Percentiles rank a stretch among this genome's conserved stretches.
Evolutionary conservation across 345 rosid species (phyloP).

Genomic region (Erodium maritimum): DNA sequence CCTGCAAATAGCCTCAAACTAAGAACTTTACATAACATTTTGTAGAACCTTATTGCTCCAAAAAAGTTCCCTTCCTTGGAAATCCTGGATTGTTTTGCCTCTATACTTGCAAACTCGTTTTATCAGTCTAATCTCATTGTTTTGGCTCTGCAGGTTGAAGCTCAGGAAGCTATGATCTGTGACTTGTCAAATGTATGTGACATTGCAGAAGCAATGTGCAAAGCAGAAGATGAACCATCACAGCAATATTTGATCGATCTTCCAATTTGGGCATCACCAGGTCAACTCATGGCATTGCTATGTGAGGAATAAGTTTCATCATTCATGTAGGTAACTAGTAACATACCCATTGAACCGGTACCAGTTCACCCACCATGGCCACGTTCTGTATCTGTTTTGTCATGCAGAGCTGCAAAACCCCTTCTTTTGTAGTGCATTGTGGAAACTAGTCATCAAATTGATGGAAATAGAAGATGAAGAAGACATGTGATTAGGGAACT

Average conservation of each 20-base stretch:
- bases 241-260: constrained; percentile 17
- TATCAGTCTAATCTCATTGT: not conserved
- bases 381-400: too few relatives aligned
- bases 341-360: not conserved
- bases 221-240: constrained; percentile 10
- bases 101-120: not conserved
- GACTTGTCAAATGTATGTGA: constrained; percentile 20
- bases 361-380: too few relatives aligned
- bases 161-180: constrained; percentile 32
- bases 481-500: too few relatives aligned
- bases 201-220: constrained; percentile 20
- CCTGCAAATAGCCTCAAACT: too few relatives aligned
- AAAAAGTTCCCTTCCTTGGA: too few relatives aligned
- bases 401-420: too few relatives aligned
- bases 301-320: constrained; percentile 10
- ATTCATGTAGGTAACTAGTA: not conserved
- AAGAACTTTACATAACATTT: too few relatives aligned
- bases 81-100: not conserved
- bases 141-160: constrained; percentile 40
- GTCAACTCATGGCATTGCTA: constrained; percentile 19
- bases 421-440: too few relatives aligned
- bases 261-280: constrained; percentile 23
- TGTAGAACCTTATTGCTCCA: too few relatives aligned
- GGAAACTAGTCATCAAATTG: too few relatives aligned
- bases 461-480: too few relatives aligned